Conservation (phyloP, 2,329 filamentous ascomycete species). For the Talaromyces sp. region DNA sequence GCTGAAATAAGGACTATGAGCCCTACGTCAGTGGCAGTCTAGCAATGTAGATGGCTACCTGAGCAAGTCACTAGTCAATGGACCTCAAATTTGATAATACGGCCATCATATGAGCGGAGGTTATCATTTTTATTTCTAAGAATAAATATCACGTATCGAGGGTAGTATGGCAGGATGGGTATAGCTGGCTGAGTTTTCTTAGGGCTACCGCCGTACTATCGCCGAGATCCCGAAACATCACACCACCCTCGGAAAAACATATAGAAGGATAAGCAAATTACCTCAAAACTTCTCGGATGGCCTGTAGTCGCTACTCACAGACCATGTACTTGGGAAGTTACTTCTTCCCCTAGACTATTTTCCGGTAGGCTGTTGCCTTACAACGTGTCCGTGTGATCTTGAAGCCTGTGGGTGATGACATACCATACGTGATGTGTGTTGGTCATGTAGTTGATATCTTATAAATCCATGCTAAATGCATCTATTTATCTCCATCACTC, state of each 20-base stretch:
- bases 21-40: neutral
- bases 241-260: slow-evolving; percentile 8
- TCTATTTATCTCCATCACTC: neutral
- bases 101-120: neutral
- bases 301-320: neutral
- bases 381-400: slow-evolving; percentile 6
- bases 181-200: neutral
- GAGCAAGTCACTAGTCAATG: too few species aligned
- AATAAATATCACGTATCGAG: neutral
- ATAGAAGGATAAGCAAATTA: slow-evolving; percentile 4
- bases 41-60: neutral
- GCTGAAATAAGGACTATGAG: neutral
- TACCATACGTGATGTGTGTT: neutral
- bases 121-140: neutral
- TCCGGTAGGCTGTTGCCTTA: neutral
- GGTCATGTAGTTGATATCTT: neutral
- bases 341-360: neutral
- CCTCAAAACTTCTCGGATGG: slow-evolving; percentile 3
- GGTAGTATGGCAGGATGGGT: neutral
- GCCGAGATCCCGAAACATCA: slow-evolving; percentile 22
- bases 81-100: neutral
- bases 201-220: slow-evolving; percentile 17
- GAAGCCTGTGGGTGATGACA: neutral
- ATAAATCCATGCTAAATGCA: slow-evolving; percentile 7
- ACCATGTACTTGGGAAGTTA: neutral